Evolutionary conservation across 1,284 basidiomycete genomes (phyloP).

Genomic region (Tylopilus sp.): DNA sequence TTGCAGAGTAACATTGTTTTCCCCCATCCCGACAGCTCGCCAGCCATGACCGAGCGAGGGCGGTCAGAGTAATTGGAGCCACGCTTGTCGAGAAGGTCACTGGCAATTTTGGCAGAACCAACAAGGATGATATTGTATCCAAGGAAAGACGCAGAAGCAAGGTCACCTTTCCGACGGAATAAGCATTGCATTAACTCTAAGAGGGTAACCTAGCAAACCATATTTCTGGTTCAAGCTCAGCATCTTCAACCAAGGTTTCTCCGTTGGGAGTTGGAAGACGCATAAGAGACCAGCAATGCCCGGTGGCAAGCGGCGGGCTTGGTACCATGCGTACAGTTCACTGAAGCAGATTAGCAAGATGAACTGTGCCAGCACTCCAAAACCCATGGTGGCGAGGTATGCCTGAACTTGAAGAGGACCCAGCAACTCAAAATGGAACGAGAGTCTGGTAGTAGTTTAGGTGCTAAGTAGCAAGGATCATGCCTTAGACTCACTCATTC

Average conservation of each 20-base stretch:
- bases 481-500: too few relatives aligned
- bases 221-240: slow-evolving; percentile 13
- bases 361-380: neutral
- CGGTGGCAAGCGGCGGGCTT: slow-evolving; percentile 11
- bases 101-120: slow-evolving; percentile 22
- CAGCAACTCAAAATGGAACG: too few relatives aligned
- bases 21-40: slow-evolving; percentile 40
- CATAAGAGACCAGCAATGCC: slow-evolving; percentile 11
- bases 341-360: neutral
- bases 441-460: too few relatives aligned
- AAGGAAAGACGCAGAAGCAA: slow-evolving; percentile 14
- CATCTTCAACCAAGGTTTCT: slow-evolving; percentile 15
- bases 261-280: slow-evolving; percentile 11
- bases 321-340: slow-evolving; percentile 2
- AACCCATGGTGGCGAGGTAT: neutral
- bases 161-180: slow-evolving; percentile 16
- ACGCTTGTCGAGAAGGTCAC: slow-evolving; percentile 31
- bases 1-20: slow-evolving; percentile 34
- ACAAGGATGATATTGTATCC: slow-evolving; percentile 22
- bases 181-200: neutral
- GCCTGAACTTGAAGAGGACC: neutral
- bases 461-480: too few relatives aligned
- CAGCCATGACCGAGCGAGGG: slow-evolving; percentile 32
- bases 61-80: slow-evolving; percentile 29
- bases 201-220: slow-evolving; percentile 1